Conservation (phyloP, 768 basidiomycete genomes). For the Suillus subaureus region DNA sequence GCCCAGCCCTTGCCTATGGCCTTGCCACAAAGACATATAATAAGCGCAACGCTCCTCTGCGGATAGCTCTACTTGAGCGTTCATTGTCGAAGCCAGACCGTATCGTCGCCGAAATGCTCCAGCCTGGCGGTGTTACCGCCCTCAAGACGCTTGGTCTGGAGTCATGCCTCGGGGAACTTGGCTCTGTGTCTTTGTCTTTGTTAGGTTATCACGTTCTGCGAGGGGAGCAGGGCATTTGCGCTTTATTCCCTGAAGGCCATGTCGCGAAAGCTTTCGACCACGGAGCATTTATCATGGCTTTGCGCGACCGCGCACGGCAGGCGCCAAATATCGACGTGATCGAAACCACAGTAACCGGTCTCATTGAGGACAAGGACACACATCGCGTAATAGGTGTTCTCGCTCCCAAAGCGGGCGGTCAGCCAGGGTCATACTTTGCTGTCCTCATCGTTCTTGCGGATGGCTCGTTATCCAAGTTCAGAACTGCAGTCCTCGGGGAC, state of each 20-base stretch:
- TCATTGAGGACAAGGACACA: too few species aligned
- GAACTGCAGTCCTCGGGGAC: too few species aligned
- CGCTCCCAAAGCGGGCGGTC: conserved; percentile 43
- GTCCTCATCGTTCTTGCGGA: conserved; percentile 84
- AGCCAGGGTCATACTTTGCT: conserved; percentile 58
- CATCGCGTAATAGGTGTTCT: conserved; percentile 15
- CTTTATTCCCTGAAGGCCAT: too few species aligned
- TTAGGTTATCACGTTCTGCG: too few species aligned
- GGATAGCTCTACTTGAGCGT: conserved; percentile 80
- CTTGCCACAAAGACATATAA: conserved; percentile 54
- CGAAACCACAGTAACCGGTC: too few species aligned
- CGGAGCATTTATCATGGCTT: too few species aligned
- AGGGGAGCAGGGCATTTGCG: too few species aligned
- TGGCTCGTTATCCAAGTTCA: too few species aligned
- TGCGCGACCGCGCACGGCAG: too few species aligned
- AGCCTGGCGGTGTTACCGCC: conserved; percentile 82
- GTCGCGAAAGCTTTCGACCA: too few species aligned
- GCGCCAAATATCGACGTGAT: too few species aligned
- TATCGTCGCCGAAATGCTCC: conserved; percentile 92
- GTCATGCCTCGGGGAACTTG: conserved; percentile 73
- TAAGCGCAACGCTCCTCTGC: conserved; percentile 52
- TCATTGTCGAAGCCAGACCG: conserved; percentile 87
- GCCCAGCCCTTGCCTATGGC: conserved; percentile 76
- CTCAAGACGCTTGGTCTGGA: conserved; percentile 73
- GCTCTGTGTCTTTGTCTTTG: conserved; percentile 60